Percentiles rank a stretch among this genome's conserved stretches.
phyloP scores from a whole-genome alignment of 192 early-diverging fungal species.

The Coemansia sp. region DNA sequence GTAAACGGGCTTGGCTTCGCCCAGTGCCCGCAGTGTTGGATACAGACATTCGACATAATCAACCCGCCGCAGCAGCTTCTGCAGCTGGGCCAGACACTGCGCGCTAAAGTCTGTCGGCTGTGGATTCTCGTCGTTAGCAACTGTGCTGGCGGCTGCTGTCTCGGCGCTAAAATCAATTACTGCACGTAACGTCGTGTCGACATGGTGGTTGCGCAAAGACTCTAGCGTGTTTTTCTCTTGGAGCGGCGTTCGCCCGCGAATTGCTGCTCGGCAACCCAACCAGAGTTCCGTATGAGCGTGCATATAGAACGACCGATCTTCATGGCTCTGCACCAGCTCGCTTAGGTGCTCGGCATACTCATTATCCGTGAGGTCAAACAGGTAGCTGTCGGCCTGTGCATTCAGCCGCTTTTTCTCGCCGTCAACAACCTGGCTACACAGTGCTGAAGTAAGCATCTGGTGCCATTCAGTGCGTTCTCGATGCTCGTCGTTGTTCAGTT shows the following conservation, averaged over 20 bases:
- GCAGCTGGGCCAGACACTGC: constrained; percentile 58
- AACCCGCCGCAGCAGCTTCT: constrained; percentile 69
- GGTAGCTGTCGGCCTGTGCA: constrained; percentile 23
- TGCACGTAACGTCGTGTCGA: constrained; percentile 47
- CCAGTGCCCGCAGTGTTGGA: constrained; percentile 62
- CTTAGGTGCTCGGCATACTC: constrained; percentile 26
- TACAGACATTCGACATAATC: constrained; percentile 78
- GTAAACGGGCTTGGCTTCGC: constrained; percentile 65
- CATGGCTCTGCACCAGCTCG: constrained; percentile 26
- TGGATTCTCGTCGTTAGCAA: background rate
- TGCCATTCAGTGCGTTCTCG: constrained; percentile 83
- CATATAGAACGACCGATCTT: constrained; percentile 49
- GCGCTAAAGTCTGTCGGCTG: constrained; percentile 27
- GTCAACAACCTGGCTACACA: constrained; percentile 79
- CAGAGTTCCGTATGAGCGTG: constrained; percentile 63
- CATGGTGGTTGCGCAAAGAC: constrained; percentile 51
- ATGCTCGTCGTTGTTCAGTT: constrained; percentile 45
- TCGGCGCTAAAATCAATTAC: constrained; percentile 64
- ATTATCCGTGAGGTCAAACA: constrained; percentile 26
- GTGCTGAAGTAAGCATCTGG: constrained; percentile 75
- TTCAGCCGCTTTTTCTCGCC: constrained; percentile 73
- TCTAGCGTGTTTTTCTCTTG: constrained; percentile 70
- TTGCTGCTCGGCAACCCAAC: constrained; percentile 65
- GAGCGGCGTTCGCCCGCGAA: constrained; percentile 58
- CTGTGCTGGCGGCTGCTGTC: constrained; percentile 15